Evolutionary conservation across 1,284 basidiomycete species (phyloP).

Genomic region (Malassezia sp.): DNA sequence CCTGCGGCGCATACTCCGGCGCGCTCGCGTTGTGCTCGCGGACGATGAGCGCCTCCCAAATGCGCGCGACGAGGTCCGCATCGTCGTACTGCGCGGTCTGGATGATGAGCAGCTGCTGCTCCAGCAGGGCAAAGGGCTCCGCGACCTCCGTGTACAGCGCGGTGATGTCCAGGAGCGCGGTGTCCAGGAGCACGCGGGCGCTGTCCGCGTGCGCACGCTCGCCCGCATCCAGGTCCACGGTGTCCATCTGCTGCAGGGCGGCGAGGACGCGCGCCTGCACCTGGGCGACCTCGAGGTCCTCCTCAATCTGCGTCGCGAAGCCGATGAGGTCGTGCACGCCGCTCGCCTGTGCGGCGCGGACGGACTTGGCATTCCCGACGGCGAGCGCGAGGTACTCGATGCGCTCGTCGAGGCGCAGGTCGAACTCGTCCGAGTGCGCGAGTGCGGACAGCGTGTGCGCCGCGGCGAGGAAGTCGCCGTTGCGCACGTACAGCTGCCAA

Average conservation of each 20-base stretch:
- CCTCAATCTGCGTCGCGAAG: slow-evolving; percentile 82
- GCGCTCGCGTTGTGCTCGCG: slow-evolving; percentile 53
- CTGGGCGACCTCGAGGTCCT: slow-evolving; percentile 90
- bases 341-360: slow-evolving; percentile 48
- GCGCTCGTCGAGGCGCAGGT: slow-evolving; percentile 30
- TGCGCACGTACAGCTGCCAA: slow-evolving; percentile 82
- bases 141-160: slow-evolving; percentile 76
- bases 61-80: slow-evolving; percentile 63
- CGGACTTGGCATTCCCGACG: slow-evolving; percentile 74
- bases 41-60: slow-evolving; percentile 78
- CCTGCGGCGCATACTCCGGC: slow-evolving; percentile 22
- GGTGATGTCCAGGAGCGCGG: slow-evolving; percentile 50
- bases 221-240: slow-evolving; percentile 19
- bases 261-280: slow-evolving; percentile 69
- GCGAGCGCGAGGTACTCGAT: slow-evolving; percentile 55
- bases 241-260: slow-evolving; percentile 33
- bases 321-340: slow-evolving; percentile 71
- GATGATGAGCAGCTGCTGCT: slow-evolving; percentile 77
- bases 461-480: slow-evolving; percentile 62
- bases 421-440: slow-evolving; percentile 70
- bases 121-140: slow-evolving; percentile 69
- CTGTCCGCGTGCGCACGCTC: slow-evolving; percentile 53
- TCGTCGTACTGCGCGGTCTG: slow-evolving; percentile 87
- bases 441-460: slow-evolving; percentile 75
- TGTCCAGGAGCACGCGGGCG: slow-evolving; percentile 47